phyloP scores from a whole-genome alignment of 805 yeast species.

The Schizosaccharomyces osmophilus region DNA sequence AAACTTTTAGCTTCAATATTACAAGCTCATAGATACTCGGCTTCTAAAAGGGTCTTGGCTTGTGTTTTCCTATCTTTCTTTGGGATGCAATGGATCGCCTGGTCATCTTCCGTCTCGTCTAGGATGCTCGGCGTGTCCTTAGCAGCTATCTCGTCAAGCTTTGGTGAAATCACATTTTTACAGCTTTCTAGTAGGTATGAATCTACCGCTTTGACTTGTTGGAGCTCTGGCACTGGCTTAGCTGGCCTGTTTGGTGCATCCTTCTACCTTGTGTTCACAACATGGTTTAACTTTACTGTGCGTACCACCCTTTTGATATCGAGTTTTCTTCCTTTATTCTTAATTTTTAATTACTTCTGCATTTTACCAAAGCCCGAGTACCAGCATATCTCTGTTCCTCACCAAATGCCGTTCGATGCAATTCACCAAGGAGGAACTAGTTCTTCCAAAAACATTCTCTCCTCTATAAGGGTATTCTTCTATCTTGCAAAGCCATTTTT shows the following conservation, averaged over 20 bases:
- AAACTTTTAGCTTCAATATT: slow-evolving; percentile 57
- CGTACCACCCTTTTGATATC: slow-evolving; percentile 28
- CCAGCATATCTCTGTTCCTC: neutral
- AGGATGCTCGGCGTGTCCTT: slow-evolving; percentile 45
- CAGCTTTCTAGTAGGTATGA: slow-evolving; percentile 60
- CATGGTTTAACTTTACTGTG: slow-evolving; percentile 34
- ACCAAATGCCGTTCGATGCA: neutral
- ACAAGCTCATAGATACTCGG: slow-evolving; percentile 37
- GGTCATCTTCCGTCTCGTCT: slow-evolving; percentile 12
- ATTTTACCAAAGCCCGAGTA: slow-evolving; percentile 12
- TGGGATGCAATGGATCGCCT: slow-evolving; percentile 56
- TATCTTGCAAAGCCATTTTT: slow-evolving; percentile 12
- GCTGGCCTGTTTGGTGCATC: slow-evolving; percentile 71
- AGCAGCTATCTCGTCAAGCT: slow-evolving; percentile 67
- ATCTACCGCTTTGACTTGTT: slow-evolving; percentile 41
- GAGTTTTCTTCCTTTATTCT: slow-evolving; percentile 13
- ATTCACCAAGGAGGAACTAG: neutral
- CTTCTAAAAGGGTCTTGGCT: slow-evolving; percentile 26
- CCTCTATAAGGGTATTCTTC: slow-evolving; percentile 6
- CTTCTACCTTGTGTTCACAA: slow-evolving; percentile 43
- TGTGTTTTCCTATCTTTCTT: slow-evolving; percentile 33
- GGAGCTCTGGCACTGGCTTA: slow-evolving; percentile 88
- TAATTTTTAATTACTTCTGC: slow-evolving; percentile 11
- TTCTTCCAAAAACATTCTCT: neutral
- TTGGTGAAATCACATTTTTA: slow-evolving; percentile 74